Conservation (phyloP, 495 filamentous ascomycete genomes). For the Penicillium canariense region DNA sequence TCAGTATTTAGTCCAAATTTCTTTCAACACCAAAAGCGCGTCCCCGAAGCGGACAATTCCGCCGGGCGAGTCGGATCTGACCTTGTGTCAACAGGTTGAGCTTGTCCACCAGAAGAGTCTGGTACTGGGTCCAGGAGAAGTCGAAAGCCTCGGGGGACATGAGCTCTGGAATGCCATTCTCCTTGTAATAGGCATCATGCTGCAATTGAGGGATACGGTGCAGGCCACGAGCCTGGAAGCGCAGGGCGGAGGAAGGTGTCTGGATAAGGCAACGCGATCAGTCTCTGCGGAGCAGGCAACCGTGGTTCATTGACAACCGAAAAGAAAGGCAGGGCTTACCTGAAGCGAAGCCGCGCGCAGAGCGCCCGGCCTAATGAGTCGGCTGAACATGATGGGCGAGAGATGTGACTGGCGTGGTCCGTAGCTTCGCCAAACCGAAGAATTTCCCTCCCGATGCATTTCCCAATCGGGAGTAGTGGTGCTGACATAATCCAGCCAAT, state of each 20-base stretch:
- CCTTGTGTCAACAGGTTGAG: constrained; percentile 73
- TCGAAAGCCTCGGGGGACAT: constrained; percentile 64
- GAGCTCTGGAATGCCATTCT: constrained; percentile 65
- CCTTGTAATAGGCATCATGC: constrained; percentile 48
- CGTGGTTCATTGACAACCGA: neutral
- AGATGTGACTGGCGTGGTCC: constrained; percentile 12
- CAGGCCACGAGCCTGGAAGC: constrained; percentile 41
- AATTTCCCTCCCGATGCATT: constrained; percentile 36
- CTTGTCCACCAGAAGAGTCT: constrained; percentile 65
- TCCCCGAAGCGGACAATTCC: neutral
- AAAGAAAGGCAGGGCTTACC: constrained; percentile 20
- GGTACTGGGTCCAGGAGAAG: constrained; percentile 81
- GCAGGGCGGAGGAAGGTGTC: constrained; percentile 43
- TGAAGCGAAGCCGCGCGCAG: constrained; percentile 45
- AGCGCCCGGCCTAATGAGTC: constrained; percentile 47
- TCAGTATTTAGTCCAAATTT: constrained; percentile 7
- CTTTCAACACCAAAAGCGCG: neutral
- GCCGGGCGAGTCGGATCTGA: constrained; percentile 40
- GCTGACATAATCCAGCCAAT: constrained; percentile 42
- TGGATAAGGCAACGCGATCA: constrained; percentile 25
- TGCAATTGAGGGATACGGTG: constrained; percentile 61
- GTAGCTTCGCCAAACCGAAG: constrained; percentile 30
- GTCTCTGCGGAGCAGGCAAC: constrained; percentile 10
- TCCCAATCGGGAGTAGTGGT: constrained; percentile 29
- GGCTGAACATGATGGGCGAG: constrained; percentile 47